These are phyloP conservation scores for Saturnispora sanitii DNA, from an alignment of 805 yeast genomes.

Conservation along the genomic window DNA sequence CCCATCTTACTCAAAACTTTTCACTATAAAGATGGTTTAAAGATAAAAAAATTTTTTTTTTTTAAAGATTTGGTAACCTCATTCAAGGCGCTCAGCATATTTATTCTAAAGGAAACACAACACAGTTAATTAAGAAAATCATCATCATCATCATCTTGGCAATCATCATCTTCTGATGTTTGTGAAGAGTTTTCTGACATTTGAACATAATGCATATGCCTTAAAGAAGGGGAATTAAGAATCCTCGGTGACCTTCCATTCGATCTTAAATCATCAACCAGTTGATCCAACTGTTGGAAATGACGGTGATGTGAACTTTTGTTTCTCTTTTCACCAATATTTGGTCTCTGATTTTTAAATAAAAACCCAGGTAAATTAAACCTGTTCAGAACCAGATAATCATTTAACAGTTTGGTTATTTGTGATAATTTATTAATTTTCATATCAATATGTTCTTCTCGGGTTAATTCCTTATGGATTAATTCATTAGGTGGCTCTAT, in stretches of 20 bases:
- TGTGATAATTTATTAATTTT: constrained; percentile 1
- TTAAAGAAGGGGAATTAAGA: neutral
- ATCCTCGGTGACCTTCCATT: neutral
- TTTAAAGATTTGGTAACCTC: neutral
- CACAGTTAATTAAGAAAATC: too few species aligned
- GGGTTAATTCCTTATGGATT: neutral
- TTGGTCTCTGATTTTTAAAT: neutral
- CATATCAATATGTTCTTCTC: neutral
- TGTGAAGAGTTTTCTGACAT: neutral
- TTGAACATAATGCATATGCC: neutral
- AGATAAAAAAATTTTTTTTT: constrained; percentile 1
- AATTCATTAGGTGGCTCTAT: constrained; percentile 17
- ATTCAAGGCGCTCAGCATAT: neutral
- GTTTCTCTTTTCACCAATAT: neutral
- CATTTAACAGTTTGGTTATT: neutral
- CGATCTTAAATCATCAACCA: neutral
- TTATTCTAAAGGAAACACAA: too few species aligned
- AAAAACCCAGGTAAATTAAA: neutral
- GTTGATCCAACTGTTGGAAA: neutral
- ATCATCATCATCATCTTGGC: neutral
- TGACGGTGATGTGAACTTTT: neutral
- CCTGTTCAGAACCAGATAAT: neutral
- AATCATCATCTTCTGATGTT: neutral
- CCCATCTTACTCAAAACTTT: constrained; percentile 17
- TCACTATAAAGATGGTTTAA: neutral